These are phyloP conservation scores for Cyberlindnera petersonii DNA, from an alignment of 805 yeast species.

Conservation along the genomic window DNA sequence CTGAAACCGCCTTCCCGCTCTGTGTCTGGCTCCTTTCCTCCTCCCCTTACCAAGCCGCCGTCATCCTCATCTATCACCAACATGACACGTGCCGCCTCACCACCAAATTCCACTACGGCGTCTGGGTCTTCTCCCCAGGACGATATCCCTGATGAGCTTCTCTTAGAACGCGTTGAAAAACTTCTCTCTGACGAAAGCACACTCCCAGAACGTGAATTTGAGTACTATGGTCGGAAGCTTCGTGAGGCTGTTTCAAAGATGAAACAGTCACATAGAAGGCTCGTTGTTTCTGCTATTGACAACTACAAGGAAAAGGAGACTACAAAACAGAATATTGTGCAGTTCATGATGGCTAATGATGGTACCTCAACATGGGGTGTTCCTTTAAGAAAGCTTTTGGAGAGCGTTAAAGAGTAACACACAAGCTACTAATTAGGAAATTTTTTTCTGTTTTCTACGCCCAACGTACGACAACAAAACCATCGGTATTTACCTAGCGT, in stretches of 20 bases:
- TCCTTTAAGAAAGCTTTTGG: constrained; percentile 56
- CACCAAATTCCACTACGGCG: neutral
- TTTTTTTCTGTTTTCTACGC: too few species aligned
- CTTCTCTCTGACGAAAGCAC: constrained; percentile 29
- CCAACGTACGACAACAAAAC: neutral
- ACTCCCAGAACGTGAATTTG: constrained; percentile 40
- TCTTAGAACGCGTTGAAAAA: constrained; percentile 23
- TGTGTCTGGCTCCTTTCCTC: constrained; percentile 1
- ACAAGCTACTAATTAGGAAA: too few species aligned
- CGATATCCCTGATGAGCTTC: constrained; percentile 14
- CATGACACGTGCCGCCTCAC: constrained; percentile 3
- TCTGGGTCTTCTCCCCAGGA: neutral
- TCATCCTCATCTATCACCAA: constrained; percentile 1
- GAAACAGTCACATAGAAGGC: constrained; percentile 27
- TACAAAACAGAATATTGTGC: constrained; percentile 36
- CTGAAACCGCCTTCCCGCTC: constrained; percentile 1
- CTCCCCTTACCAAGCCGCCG: constrained; percentile 7
- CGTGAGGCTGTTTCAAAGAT: constrained; percentile 26
- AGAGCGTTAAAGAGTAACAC: constrained; percentile 25
- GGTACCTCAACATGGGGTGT: constrained; percentile 65
- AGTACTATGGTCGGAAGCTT: constrained; percentile 42
- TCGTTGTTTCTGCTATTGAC: constrained; percentile 26
- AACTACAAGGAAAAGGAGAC: constrained; percentile 22
- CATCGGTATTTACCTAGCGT: too few species aligned
- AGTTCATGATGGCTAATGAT: constrained; percentile 54